Base-by-base conservation (phyloP, 2,329 filamentous ascomycete genomes). In the Pestalotiopsis fici region DNA sequence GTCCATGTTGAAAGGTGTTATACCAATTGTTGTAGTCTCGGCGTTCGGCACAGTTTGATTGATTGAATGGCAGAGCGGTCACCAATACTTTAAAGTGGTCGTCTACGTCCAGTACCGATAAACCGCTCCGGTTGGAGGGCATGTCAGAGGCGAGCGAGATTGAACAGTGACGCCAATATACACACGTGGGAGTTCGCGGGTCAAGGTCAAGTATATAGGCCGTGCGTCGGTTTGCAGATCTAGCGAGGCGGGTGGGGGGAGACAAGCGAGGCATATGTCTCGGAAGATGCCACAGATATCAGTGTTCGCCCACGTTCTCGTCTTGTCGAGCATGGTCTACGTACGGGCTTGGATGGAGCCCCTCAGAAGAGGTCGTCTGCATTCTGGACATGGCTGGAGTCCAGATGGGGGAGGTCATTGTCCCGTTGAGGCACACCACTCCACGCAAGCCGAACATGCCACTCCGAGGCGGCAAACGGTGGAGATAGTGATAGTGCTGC, bases 91-190 rank as follows among this genome's bases (percentile, higher is more conserved):
- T 6, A 7, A 23, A 27, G 27, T 12, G 18, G 12, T 31, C 55
- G 27, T 57, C 23, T 31, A 57, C 13, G 55, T 27, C 55, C 27
- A 57, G 55, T 50, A 50, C 43, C 55, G 55, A 57, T 27, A 23
- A 21, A 60, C 57, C 57, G 57, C 57, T 60, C 57, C 57, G 31
- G 28, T n/a, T 37, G 57, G 57, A 60, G 57, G 57, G 57, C 57
- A 60, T 60, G 9, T 3, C 28, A 60, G 28, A 60, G 57, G 31
- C 18, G 28, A 60, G 57, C 57, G 28, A 35, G 28, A 60, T 60
- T 60, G 31, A 27, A 60, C n/a, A 60, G 28, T 60, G 57, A 37
- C 57, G 31, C 31, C 57, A 60, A 35, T 35, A 15, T 35, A 35
- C 28, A 27, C 57, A 60, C 57, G 57, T 60, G 57, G 43, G 43